Base-by-base conservation (phyloP, 208 protist species). In the Phytomonas sp. region DNA sequence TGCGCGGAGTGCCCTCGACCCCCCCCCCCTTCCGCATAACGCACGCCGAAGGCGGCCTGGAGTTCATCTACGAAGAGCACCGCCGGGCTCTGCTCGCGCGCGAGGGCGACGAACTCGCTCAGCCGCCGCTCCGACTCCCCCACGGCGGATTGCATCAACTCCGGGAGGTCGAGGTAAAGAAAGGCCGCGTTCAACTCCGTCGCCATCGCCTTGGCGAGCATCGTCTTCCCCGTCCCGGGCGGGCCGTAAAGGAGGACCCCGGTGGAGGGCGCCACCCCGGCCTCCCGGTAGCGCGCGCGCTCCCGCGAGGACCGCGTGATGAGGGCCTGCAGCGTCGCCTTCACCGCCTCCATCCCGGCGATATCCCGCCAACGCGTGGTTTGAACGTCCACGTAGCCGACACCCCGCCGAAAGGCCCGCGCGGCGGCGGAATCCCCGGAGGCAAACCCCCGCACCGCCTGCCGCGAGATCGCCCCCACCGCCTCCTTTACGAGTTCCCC, bases 51-150 rank as follows among this genome's bases (percentile, higher is more conserved):
- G 4, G 85, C 85, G 23, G 90, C 83, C 69, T 99, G 98, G 33
- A 98, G 71, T 73, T 98, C 96, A 72, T 98, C 96, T 68, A 98
- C 93, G 71, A 98, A 98, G 37, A 98, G 81, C 20, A 98, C 75
- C 13, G 83, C 75, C 5, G 93, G 94, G 51, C 89, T 91, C 1
- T 84, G 76, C 61, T 92, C 77, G 4, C 78, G 71, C 13, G 94
- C 95, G 11, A 91, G 66, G 33, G 76, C 78, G 66, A 98, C 97
- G 66, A 97, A 87, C 17, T 80, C 79, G 37, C 80, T 79, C 62
- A 98, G 77, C 40, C 81, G 72, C 70, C 92, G 75, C 78, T 98
- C 94, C 8, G 89, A 90, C 72, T 97, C 93, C 15, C 96, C 96
- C n/a, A 96, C 80, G 71, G 91, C 97, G 37, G 92, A 82, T 60